Base-by-base conservation (phyloP, 2,329 filamentous ascomycete genomes). In the Colletotrichum sublineola region DNA sequence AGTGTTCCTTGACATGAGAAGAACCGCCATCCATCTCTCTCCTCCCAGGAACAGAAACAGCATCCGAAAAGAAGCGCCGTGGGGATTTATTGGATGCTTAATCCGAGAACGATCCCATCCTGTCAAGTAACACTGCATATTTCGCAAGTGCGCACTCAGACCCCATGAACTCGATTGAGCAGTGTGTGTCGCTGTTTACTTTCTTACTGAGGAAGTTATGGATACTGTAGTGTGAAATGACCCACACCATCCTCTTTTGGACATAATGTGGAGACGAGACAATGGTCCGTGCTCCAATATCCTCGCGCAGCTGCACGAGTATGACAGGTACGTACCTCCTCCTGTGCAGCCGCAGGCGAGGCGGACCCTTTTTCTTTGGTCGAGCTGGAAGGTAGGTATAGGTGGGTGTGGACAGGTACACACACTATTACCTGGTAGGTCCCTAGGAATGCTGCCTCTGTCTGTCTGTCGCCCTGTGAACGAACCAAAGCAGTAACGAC, bases 401-500 rank as follows among this genome's bases (percentile, higher is more conserved):
- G 14, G 14, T 4, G 33, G 14, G 42, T 7, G 15, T 5, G 33
- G 46, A 52, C 15, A 64, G 38, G 68, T 55, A 63, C 24, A 24
- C 24, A 63, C 24, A 24, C 24, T 24, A 24, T 24, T 24, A 24
- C 24, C 24, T 24, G 24, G 24, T 24, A 24, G 24, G 24, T 24
- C 24, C 24, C 24, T 24, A 24, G 24, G 24, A 24, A 24, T 24
- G 53, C 53, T 72, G 40, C 24, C 24, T 15, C 14, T 42, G 40
- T 15, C 14, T 12, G 7, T 8, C 42, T 74, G 71, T 73, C 71
- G 68, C 72, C 68, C 72, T 56, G 72, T 36, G 68, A 74, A 74
- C 72, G 68, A 74, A 74, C 72, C 69, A 61, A 58, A 64, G 62
- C 42, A 63, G 58, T 64, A 68, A 63, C 68, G 63, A 74, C 72